Evolutionary conservation across 805 yeast species (phyloP).

Genomic region (Zygoascus flipseniorum): DNA sequence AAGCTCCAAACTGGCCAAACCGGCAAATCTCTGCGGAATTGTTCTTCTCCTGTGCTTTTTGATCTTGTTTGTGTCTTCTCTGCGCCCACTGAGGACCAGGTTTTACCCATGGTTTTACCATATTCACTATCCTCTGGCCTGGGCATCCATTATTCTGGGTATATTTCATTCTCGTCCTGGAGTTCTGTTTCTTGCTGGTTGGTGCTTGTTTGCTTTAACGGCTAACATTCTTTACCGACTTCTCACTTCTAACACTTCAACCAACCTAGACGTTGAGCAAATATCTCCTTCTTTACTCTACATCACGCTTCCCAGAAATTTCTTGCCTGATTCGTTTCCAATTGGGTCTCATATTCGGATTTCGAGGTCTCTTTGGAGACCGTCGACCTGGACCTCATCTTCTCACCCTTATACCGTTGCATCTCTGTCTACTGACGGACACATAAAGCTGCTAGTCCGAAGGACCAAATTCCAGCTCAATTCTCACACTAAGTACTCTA

Average conservation of each 20-base stretch:
- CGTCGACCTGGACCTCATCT: slow-evolving; percentile 35
- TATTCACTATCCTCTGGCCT: slow-evolving; percentile 67
- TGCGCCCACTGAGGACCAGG: slow-evolving; percentile 51
- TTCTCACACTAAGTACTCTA: slow-evolving; percentile 23
- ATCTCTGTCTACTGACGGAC: slow-evolving; percentile 43
- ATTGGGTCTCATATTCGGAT: slow-evolving; percentile 45
- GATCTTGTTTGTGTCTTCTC: slow-evolving; percentile 56
- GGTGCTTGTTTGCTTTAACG: slow-evolving; percentile 44
- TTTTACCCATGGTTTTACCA: slow-evolving; percentile 58
- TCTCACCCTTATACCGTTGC: slow-evolving; percentile 42
- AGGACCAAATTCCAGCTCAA: slow-evolving; percentile 28
- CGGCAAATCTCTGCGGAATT: slow-evolving; percentile 64
- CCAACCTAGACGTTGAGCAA: slow-evolving; percentile 24
- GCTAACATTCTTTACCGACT: slow-evolving; percentile 53
- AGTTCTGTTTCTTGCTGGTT: slow-evolving; percentile 45
- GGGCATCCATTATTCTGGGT: slow-evolving; percentile 60
- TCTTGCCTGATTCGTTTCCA: slow-evolving; percentile 28
- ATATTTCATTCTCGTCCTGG: slow-evolving; percentile 79
- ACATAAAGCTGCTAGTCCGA: slow-evolving; percentile 29
- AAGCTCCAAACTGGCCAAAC: slow-evolving; percentile 39
- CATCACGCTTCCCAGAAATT: slow-evolving; percentile 41
- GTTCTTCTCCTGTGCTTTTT: slow-evolving; percentile 56
- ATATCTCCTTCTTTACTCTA: slow-evolving; percentile 40
- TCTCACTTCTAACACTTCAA: slow-evolving; percentile 17
- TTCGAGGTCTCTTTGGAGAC: slow-evolving; percentile 19